Percentiles rank a stretch among this genome's conserved stretches.
Evolutionary conservation across 1,139 yeast species (phyloP).

Genomic region (Candida glucosophila): DNA sequence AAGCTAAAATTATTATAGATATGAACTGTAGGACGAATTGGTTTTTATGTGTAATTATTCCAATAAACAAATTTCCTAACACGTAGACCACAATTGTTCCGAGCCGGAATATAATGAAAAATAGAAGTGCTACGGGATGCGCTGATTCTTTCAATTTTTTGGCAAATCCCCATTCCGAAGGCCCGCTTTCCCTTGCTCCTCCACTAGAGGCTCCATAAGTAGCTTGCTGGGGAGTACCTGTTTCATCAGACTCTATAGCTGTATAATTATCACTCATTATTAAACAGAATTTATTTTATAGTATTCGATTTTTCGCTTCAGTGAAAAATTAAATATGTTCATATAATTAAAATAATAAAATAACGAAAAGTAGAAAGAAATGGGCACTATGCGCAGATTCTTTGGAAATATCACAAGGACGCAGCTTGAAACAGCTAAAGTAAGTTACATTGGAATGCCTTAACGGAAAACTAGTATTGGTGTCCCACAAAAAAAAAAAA

Average conservation of each 20-base stretch:
- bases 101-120: constrained; percentile 54
- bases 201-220: neutral
- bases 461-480: too few relatives aligned
- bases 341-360: constrained; percentile 1
- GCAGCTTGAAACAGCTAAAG: constrained; percentile 63
- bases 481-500: too few relatives aligned
- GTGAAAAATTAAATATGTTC: neutral
- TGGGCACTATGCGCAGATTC: constrained; percentile 15
- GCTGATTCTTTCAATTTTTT: constrained; percentile 46
- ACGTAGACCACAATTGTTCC: constrained; percentile 60
- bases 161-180: too few relatives aligned
- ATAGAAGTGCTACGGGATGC: constrained; percentile 72
- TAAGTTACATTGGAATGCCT: constrained; percentile 21
- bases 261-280: constrained; percentile 11
- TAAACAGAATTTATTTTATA: neutral
- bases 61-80: constrained; percentile 58
- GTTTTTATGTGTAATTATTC: constrained; percentile 31
- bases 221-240: constrained; percentile 4
- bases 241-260: constrained; percentile 22
- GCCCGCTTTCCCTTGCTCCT: too few relatives aligned
- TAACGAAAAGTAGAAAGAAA: constrained; percentile 1
- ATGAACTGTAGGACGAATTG: constrained; percentile 74
- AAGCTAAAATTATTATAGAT: constrained; percentile 59
- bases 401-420: constrained; percentile 41
- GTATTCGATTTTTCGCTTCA: constrained; percentile 1